Conservation (phyloP, 306 rosid species). For the Cucurbita pepo region DNA sequence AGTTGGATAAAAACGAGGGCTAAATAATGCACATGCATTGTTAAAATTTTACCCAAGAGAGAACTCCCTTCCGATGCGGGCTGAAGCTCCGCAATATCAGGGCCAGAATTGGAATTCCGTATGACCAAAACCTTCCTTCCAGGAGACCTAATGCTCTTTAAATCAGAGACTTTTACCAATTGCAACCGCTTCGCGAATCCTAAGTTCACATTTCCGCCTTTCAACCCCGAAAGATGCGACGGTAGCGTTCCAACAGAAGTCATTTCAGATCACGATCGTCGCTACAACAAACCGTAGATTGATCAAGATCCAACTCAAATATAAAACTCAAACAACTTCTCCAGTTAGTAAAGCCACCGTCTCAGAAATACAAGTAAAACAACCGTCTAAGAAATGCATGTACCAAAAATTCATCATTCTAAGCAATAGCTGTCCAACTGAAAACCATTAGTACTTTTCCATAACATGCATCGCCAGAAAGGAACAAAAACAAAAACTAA, state of each 20-base stretch:
- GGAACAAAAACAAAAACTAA: not conserved
- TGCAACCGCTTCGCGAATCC: conserved; percentile 55
- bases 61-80: conserved; percentile 81
- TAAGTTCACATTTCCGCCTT: conserved; percentile 44
- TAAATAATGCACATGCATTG: not conserved
- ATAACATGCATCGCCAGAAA: not conserved
- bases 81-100: conserved; percentile 71
- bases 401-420: not conserved
- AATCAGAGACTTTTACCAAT: conserved; percentile 58
- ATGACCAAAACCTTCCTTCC: conserved; percentile 49
- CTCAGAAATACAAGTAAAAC: not conserved
- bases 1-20: not conserved
- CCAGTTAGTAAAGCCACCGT: not conserved
- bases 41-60: conserved; percentile 43
- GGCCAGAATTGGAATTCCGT: conserved; percentile 52
- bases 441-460: not conserved
- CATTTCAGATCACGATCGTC: conserved; percentile 38
- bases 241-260: conserved; percentile 70
- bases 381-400: not conserved
- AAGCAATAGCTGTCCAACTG: not conserved
- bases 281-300: conserved; percentile 14
- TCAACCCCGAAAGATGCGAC: conserved; percentile 42
- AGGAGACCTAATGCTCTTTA: conserved; percentile 32
- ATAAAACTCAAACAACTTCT: not conserved
- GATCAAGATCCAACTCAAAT: not conserved